Evolutionary conservation across 257 asterid species (phyloP).

Genomic region (Nicotiana tomentosiformis): DNA sequence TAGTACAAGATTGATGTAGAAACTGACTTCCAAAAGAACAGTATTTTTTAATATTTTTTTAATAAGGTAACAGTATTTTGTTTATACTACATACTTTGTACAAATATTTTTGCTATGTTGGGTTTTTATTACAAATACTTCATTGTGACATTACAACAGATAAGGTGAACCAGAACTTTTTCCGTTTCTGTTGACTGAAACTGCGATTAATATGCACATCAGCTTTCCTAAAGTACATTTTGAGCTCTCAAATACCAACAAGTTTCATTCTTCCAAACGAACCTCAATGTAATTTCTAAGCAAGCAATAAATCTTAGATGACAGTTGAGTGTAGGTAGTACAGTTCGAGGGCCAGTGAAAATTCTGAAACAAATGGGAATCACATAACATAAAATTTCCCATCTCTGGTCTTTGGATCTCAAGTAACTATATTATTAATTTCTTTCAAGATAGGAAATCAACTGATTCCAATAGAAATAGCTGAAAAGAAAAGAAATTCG

Average conservation of each 20-base stretch:
- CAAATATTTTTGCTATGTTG: neutral
- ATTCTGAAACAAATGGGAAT: neutral
- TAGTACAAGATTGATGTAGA: neutral
- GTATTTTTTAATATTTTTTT: neutral
- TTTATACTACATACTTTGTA: neutral
- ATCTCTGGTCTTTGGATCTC: neutral
- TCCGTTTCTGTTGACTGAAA: neutral
- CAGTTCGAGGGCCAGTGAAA: neutral
- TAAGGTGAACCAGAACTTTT: neutral
- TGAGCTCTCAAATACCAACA: neutral
- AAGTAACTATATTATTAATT: neutral
- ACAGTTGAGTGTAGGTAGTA: neutral
- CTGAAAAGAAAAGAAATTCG: neutral
- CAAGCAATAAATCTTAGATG: neutral
- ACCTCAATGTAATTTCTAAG: neutral
- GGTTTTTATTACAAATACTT: neutral
- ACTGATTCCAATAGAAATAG: neutral
- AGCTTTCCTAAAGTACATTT: neutral
- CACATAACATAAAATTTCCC: neutral
- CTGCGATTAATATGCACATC: neutral
- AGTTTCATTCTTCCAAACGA: neutral
- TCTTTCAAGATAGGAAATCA: neutral
- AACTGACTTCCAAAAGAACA: neutral
- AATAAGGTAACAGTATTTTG: neutral
- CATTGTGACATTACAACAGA: neutral